These are phyloP conservation scores for Candida nemodendra DNA, from an alignment of 805 yeast species.

Conservation along the genomic window DNA sequence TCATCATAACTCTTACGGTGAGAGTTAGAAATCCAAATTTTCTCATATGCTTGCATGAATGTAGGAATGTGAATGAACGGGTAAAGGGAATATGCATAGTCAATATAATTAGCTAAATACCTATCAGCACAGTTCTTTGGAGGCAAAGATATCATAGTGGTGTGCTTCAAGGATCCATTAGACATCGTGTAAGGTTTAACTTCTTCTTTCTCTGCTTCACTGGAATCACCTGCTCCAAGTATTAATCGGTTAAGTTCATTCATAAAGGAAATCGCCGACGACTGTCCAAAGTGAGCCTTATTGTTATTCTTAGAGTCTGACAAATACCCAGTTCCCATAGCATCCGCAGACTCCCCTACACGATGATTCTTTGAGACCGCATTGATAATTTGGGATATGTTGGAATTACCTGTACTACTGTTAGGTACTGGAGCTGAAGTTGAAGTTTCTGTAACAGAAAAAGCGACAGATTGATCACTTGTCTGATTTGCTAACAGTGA, in stretches of 20 bases:
- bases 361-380: neutral
- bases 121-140: conserved; percentile 1
- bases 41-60: conserved; percentile 1
- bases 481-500: neutral
- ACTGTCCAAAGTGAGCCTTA: neutral
- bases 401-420: neutral
- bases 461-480: neutral
- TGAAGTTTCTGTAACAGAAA: too few relatives aligned
- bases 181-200: conserved; percentile 1
- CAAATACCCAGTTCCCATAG: conserved; percentile 4
- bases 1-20: conserved; percentile 1
- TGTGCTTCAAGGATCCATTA: neutral
- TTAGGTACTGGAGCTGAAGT: neutral
- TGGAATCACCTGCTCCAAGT: neutral
- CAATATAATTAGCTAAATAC: neutral
- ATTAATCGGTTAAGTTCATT: conserved; percentile 1
- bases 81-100: conserved; percentile 1
- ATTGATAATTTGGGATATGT: too few relatives aligned
- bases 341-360: conserved; percentile 1
- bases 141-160: conserved; percentile 1
- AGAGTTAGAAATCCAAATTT: conserved; percentile 1
- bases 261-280: conserved; percentile 3
- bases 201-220: neutral
- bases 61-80: conserved; percentile 5
- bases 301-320: neutral